Evolutionary conservation across 805 yeast genomes (phyloP).

Genomic region (Starmera amethionina): DNA sequence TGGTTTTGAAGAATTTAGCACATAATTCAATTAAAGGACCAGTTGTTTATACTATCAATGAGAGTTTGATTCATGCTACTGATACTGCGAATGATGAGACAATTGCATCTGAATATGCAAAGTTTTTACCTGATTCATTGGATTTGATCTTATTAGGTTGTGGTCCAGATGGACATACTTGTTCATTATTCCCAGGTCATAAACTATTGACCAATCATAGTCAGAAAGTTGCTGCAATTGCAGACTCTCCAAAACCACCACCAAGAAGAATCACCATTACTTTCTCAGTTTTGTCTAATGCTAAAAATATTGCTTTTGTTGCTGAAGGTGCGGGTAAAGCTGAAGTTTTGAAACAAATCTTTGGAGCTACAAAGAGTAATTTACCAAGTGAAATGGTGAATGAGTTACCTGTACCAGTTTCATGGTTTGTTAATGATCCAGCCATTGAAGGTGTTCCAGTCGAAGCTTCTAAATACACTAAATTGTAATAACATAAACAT

Average conservation of each 20-base stretch:
- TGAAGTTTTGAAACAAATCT: conserved; percentile 58
- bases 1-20: conserved; percentile 29
- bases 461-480: conserved; percentile 13
- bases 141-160: conserved; percentile 78
- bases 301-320: conserved; percentile 57
- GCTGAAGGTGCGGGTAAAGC: conserved; percentile 88
- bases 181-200: conserved; percentile 88
- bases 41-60: conserved; percentile 57
- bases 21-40: conserved; percentile 35
- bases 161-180: conserved; percentile 95
- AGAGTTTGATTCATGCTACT: conserved; percentile 44
- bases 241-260: conserved; percentile 90
- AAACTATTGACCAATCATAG: conserved; percentile 44
- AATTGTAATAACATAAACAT: background rate
- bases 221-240: conserved; percentile 49
- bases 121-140: conserved; percentile 38
- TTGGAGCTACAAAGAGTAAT: conserved; percentile 34
- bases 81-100: conserved; percentile 35
- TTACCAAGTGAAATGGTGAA: conserved; percentile 76
- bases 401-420: conserved; percentile 42
- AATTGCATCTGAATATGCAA: conserved; percentile 57
- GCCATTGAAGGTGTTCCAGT: conserved; percentile 56
- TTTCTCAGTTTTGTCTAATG: conserved; percentile 52
- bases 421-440: conserved; percentile 79
- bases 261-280: conserved; percentile 87